A percentile compares a stretch with the other conserved stretches of the same genome.
phyloP scores from a whole-genome alignment of 371 early-diverging fungal species.

The Zancudomyces culisetae region DNA sequence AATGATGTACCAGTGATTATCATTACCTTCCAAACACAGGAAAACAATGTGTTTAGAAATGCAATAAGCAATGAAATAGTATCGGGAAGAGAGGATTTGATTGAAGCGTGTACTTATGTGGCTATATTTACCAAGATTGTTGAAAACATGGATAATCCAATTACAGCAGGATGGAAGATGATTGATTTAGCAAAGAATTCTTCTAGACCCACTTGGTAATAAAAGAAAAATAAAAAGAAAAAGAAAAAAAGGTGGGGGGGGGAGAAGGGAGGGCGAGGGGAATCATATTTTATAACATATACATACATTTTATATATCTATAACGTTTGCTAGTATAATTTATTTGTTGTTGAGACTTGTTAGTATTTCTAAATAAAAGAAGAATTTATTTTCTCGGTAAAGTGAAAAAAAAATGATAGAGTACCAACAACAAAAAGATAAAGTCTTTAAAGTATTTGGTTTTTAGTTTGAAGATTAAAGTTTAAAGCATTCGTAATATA shows the following conservation, averaged over 20 bases:
- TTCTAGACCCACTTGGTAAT: conserved; percentile 32
- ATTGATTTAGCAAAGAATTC: conserved; percentile 74
- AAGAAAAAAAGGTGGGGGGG: too few species aligned
- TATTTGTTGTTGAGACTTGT: too few species aligned
- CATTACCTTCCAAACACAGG: conserved; percentile 80
- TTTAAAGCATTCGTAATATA: too few species aligned
- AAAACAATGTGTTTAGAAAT: conserved; percentile 83
- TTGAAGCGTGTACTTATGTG: conserved; percentile 69
- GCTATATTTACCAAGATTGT: conserved; percentile 75
- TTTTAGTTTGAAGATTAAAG: too few species aligned
- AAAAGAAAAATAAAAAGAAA: background rate
- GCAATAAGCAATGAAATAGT: conserved; percentile 60
- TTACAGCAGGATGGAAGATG: conserved; percentile 81
- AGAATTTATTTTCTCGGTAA: too few species aligned
- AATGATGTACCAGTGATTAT: conserved; percentile 79
- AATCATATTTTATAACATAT: too few species aligned
- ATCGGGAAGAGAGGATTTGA: conserved; percentile 74
- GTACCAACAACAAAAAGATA: background rate
- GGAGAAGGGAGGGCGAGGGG: background rate
- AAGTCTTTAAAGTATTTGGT: background rate
- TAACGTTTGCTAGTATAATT: too few species aligned
- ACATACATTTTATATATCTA: too few species aligned
- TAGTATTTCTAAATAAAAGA: too few species aligned
- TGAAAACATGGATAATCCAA: conserved; percentile 64
- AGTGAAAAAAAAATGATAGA: conserved; percentile 1